These are phyloP conservation scores for Apiosordaria backusii DNA, from an alignment of 495 filamentous ascomycete genomes.

Conservation along the genomic window DNA sequence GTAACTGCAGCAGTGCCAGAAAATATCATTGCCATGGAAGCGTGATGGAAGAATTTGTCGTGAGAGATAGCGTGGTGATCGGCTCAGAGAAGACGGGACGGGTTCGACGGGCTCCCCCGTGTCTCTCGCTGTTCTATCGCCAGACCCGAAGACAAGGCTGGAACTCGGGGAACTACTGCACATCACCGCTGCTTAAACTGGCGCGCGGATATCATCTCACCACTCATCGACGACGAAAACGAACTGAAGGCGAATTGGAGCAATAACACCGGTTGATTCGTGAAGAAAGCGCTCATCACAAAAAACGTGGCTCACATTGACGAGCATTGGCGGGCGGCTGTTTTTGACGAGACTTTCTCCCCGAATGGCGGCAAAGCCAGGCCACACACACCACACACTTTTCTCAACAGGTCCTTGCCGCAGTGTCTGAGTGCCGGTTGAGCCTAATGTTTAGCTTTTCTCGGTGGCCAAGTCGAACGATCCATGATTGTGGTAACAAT, in stretches of 20 bases:
- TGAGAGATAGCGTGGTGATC: constrained; percentile 17
- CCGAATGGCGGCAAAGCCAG: constrained; percentile 10
- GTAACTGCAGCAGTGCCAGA: constrained; percentile 20
- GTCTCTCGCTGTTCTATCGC: constrained; percentile 3
- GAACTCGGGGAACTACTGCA: not conserved
- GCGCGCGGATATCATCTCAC: constrained; percentile 17
- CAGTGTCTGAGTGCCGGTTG: not conserved
- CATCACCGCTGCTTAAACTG: constrained; percentile 1
- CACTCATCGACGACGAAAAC: too few relatives aligned
- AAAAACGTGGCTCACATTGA: not conserved
- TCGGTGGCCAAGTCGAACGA: not conserved
- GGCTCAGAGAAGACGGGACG: constrained; percentile 8
- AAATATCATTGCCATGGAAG: constrained; percentile 18
- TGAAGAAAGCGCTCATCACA: constrained; percentile 14
- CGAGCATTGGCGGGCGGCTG: constrained; percentile 2
- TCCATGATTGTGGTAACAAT: not conserved
- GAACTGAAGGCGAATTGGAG: not conserved
- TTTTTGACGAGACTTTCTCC: not conserved
- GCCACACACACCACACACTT: not conserved
- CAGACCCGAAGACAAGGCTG: constrained; percentile 2
- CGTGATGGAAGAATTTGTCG: constrained; percentile 15
- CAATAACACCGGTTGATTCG: constrained; percentile 14
- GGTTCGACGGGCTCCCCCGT: constrained; percentile 5
- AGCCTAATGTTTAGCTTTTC: not conserved
- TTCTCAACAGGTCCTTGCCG: not conserved